A percentile compares a stretch with the other conserved stretches of the same genome.
Evolutionary conservation across 768 basidiomycete species (phyloP).

Genomic region (Phallus indusiatus): DNA sequence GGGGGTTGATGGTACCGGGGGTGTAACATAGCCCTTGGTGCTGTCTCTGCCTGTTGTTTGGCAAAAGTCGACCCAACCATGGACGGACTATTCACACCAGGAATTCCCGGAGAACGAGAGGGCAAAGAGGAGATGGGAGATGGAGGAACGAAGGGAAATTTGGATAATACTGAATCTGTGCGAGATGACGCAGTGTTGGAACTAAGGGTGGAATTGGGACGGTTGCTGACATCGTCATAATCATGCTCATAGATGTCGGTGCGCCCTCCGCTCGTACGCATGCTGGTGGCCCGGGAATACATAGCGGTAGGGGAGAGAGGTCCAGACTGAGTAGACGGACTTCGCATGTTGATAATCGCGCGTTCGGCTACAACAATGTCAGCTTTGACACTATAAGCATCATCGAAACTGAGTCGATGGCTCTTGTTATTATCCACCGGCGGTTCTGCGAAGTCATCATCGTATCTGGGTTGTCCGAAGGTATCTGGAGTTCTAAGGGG

Average conservation of each 20-base stretch:
- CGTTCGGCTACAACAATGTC: slow-evolving; percentile 60
- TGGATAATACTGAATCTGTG: slow-evolving; percentile 79
- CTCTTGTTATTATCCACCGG: slow-evolving; percentile 50
- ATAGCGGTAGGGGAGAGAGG: background rate
- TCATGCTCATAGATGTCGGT: slow-evolving; percentile 38
- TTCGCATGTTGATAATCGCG: slow-evolving; percentile 47
- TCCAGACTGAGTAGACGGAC: background rate
- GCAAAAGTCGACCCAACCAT: background rate
- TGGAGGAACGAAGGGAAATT: slow-evolving; percentile 83
- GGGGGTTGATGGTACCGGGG: slow-evolving; percentile 2
- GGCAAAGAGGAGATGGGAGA: slow-evolving; percentile 79
- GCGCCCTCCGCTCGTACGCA: slow-evolving; percentile 56
- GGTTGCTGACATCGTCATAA: slow-evolving; percentile 6
- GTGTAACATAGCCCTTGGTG: background rate
- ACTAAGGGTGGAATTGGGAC: slow-evolving; percentile 18
- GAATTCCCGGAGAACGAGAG: slow-evolving; percentile 42
- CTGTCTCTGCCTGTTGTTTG: slow-evolving; percentile 8
- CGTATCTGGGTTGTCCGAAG: slow-evolving; percentile 5
- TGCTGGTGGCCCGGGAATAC: slow-evolving; percentile 10
- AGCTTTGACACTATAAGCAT: slow-evolving; percentile 19
- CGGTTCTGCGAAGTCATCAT: slow-evolving; percentile 15
- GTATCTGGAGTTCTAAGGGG: slow-evolving; percentile 7
- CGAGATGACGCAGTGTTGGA: slow-evolving; percentile 41
- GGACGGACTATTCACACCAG: slow-evolving; percentile 9
- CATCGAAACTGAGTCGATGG: slow-evolving; percentile 21